Evolutionary conservation across 371 early-diverging fungal species (phyloP).

Genomic region (Rhizopus sp.): DNA sequence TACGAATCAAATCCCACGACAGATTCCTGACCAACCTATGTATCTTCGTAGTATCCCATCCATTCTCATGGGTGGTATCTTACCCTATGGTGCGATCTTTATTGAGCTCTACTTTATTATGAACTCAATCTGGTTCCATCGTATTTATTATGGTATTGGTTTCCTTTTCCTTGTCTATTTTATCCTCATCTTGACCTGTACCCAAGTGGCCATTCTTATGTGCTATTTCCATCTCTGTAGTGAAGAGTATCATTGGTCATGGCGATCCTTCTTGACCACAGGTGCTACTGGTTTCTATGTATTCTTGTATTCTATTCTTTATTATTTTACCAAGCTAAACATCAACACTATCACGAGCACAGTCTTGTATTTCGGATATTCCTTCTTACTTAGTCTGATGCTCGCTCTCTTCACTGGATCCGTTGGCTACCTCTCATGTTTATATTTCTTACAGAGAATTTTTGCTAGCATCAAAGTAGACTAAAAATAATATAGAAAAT

Average conservation of each 20-base stretch:
- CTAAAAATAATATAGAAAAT: constrained; percentile 26
- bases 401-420: constrained; percentile 57
- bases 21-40: constrained; percentile 80
- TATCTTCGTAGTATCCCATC: constrained; percentile 76
- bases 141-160: constrained; percentile 89
- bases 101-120: constrained; percentile 90
- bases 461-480: constrained; percentile 85
- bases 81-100: constrained; percentile 91
- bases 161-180: constrained; percentile 82
- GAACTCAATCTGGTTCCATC: constrained; percentile 90
- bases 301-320: constrained; percentile 81
- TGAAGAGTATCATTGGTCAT: constrained; percentile 96
- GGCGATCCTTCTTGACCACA: constrained; percentile 90
- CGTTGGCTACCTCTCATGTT: constrained; percentile 77
- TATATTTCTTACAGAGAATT: constrained; percentile 80
- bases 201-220: constrained; percentile 84
- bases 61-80: constrained; percentile 80
- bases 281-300: constrained; percentile 90
- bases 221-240: constrained; percentile 90
- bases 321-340: constrained; percentile 73
- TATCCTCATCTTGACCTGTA: constrained; percentile 81
- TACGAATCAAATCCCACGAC: constrained; percentile 92
- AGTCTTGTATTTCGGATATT: constrained; percentile 93
- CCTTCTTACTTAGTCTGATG: constrained; percentile 73
- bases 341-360: constrained; percentile 76